These are phyloP conservation scores for Trematosphaeria pertusa DNA, from an alignment of 2,329 filamentous ascomycete genomes.

Conservation along the genomic window DNA sequence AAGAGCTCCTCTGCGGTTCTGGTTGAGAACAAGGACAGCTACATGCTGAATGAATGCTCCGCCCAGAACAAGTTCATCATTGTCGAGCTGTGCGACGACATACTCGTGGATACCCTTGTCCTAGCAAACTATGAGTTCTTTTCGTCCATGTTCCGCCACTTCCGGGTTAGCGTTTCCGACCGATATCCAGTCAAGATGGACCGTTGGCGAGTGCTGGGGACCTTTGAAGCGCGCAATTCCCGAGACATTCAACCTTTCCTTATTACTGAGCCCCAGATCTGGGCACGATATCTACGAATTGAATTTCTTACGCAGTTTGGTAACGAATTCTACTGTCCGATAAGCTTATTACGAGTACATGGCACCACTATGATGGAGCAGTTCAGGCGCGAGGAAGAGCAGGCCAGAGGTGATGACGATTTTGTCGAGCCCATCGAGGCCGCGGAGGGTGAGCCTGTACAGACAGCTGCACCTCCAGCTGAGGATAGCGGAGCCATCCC, in stretches of 20 bases:
- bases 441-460: slow-evolving; percentile 45
- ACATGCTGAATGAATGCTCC: slow-evolving; percentile 93
- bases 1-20: slow-evolving; percentile 89
- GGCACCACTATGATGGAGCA: slow-evolving; percentile 95
- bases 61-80: slow-evolving; percentile 91
- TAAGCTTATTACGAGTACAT: slow-evolving; percentile 89
- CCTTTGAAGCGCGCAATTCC: slow-evolving; percentile 89
- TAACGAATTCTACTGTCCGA: slow-evolving; percentile 94
- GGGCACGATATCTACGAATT: slow-evolving; percentile 89
- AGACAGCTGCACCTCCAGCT: slow-evolving; percentile 41
- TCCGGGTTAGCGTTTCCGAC: slow-evolving; percentile 91
- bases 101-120: slow-evolving; percentile 92
- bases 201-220: slow-evolving; percentile 88
- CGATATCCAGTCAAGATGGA: slow-evolving; percentile 91
- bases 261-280: slow-evolving; percentile 93
- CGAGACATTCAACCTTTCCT: slow-evolving; percentile 94
- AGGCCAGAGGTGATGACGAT: slow-evolving; percentile 62
- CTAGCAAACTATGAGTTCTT: slow-evolving; percentile 99
- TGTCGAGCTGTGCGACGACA: slow-evolving; percentile 87
- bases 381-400: slow-evolving; percentile 84
- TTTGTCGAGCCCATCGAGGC: slow-evolving; percentile 66
- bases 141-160: slow-evolving; percentile 92
- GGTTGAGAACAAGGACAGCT: slow-evolving; percentile 97
- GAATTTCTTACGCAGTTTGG: slow-evolving; percentile 95
- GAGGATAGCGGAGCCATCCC: slow-evolving; percentile 31